A percentile compares a stretch with the other conserved stretches of the same genome.
Conservation (phyloP, 495 filamentous ascomycete species). For the Trichocladium uniseriatum region DNA sequence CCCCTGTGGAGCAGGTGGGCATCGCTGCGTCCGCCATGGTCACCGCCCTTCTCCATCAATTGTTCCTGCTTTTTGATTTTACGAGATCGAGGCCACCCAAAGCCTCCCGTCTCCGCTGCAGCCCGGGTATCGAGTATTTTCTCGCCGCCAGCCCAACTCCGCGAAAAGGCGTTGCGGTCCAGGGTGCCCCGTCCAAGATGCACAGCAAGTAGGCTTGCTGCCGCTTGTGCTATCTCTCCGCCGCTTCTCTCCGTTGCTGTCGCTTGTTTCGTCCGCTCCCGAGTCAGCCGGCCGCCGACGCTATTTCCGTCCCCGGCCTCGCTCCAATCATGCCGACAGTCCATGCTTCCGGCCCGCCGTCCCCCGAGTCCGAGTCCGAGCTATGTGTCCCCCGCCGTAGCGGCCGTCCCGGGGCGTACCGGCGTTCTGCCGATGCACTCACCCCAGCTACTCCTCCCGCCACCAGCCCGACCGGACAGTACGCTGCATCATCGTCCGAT, state of each 20-base stretch:
- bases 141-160: neutral
- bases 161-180: neutral
- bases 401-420: neutral
- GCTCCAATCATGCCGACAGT: conserved; percentile 14
- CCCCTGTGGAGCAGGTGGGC: neutral
- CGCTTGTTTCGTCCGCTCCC: neutral
- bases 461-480: neutral
- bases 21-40: neutral
- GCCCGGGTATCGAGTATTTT: neutral
- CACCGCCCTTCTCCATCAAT: neutral
- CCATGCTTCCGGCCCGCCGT: neutral
- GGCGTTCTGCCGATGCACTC: neutral
- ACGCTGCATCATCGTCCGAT: neutral
- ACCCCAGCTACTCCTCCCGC: neutral
- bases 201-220: conserved; percentile 14
- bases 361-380: conserved; percentile 1
- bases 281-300: conserved; percentile 4
- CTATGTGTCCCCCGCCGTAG: conserved; percentile 1
- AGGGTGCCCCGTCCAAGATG: conserved; percentile 10
- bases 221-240: conserved; percentile 1
- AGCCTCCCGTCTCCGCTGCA: no score
- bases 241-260: neutral
- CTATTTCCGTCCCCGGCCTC: neutral
- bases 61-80: neutral
- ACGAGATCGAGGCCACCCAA: neutral